Evolutionary conservation across 176 grass and related monocot species (phyloP).

Genomic region (Cocos nucifera): DNA sequence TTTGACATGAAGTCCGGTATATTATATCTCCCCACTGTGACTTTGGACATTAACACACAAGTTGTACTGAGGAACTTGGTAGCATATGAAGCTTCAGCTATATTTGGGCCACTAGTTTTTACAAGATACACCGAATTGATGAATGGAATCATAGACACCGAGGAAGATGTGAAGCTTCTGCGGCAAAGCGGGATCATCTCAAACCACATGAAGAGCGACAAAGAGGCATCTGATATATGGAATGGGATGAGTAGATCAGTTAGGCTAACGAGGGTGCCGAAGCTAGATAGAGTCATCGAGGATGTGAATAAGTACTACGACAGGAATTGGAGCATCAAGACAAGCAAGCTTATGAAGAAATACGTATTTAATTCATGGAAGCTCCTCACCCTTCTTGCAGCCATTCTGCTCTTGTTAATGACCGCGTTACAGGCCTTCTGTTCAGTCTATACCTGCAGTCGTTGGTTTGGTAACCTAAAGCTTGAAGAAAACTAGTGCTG

Average conservation of each 20-base stretch:
- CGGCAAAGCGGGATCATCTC: slow-evolving; percentile 41
- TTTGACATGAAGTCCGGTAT: slow-evolving; percentile 5
- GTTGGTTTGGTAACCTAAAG: too few species aligned
- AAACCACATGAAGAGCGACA: slow-evolving; percentile 69
- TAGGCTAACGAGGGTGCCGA: slow-evolving; percentile 52
- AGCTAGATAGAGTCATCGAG: slow-evolving; percentile 47
- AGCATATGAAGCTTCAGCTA: slow-evolving; percentile 58
- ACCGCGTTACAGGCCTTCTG: too few species aligned
- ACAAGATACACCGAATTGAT: slow-evolving; percentile 81
- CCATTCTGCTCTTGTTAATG: too few species aligned
- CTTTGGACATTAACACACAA: slow-evolving; percentile 40
- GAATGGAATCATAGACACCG: slow-evolving; percentile 78
- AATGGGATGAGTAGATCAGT: slow-evolving; percentile 73
- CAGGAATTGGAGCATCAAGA: slow-evolving; percentile 50
- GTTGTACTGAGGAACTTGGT: slow-evolving; percentile 61
- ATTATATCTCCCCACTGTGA: slow-evolving; percentile 39
- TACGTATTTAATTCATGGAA: slow-evolving; percentile 8
- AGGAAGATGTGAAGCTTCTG: slow-evolving; percentile 40
- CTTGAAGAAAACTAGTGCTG: too few species aligned
- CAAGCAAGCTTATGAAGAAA: slow-evolving; percentile 26
- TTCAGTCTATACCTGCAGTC: too few species aligned
- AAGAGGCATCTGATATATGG: slow-evolving; percentile 50
- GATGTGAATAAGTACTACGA: slow-evolving; percentile 39
- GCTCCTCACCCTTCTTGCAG: too few species aligned
- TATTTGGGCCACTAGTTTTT: slow-evolving; percentile 18